Evolutionary conservation across 2,329 filamentous ascomycete species (phyloP).

Genomic region (Knoxdaviesia capensis): DNA sequence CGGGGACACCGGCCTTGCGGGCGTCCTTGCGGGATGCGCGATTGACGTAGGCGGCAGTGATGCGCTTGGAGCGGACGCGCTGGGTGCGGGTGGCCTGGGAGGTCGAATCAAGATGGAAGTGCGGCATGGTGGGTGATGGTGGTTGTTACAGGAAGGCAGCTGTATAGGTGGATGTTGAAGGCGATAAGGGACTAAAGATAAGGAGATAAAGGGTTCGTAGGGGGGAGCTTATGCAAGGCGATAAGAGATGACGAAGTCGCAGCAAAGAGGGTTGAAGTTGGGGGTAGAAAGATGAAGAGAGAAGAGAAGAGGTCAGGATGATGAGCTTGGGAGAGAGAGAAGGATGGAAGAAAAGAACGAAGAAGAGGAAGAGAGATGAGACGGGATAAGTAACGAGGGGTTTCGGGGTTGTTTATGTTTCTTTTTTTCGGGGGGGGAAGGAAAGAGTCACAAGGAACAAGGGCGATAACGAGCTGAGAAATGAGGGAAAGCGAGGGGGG

Average conservation of each 20-base stretch:
- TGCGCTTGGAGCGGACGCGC: not conserved
- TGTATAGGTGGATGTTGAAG: too few relatives aligned
- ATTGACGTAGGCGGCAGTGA: not conserved
- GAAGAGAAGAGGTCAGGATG: not conserved
- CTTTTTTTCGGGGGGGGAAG: too few relatives aligned
- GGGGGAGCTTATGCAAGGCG: not conserved
- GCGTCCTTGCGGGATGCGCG: not conserved
- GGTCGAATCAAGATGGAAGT: not conserved
- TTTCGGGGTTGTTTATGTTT: too few relatives aligned
- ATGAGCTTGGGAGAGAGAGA: not conserved
- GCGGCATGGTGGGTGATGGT: not conserved
- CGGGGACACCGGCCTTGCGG: too few relatives aligned
- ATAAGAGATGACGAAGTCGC: not conserved
- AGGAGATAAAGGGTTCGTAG: not conserved
- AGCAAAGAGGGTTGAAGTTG: not conserved
- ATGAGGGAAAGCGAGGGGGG: too few relatives aligned
- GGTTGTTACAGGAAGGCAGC: too few relatives aligned
- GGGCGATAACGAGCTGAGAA: too few relatives aligned
- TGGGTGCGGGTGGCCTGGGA: not conserved
- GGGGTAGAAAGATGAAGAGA: not conserved
- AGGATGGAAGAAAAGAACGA: not conserved
- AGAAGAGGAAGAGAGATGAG: not conserved
- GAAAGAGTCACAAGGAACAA: too few relatives aligned
- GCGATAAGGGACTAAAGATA: too few relatives aligned
- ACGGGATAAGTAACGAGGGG: too few relatives aligned